Base-by-base conservation (phyloP, 164 flowering plant genomes). In the Annona squamosa region DNA sequence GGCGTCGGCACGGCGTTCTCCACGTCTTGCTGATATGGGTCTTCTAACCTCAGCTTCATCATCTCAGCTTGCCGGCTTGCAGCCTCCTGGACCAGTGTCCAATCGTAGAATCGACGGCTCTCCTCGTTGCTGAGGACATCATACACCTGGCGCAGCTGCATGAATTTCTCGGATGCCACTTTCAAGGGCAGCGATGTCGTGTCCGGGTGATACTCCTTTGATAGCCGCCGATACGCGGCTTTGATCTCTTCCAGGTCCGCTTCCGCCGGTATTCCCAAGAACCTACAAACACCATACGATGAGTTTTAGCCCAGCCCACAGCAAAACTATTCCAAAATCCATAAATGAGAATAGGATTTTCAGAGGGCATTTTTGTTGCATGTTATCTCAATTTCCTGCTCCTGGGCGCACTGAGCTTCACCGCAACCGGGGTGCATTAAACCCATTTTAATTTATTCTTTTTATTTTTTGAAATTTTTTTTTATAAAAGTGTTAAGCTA, bases 141-240 rank as follows among this genome's bases (percentile, higher is more conserved):
- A 64, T 93, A 93, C 18, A 89, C 80, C 68, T 90, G 86, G 78
- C 86, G 81, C 5, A 93, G 83, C 72, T 79, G 89, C 93, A 93
- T 79, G 84, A 93, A 91, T 80, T 88, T 91, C 5, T 87, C 90
- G 0, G 98, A 93, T 2, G 97, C 97, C 1, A 85, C 76, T 74
- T 84, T 86, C 7, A 93, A 63, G 17, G 98, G 97, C 3, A 93
- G 91, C 1, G 90, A 77, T 0, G 98, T 93, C 46, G 98, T 88
- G 84, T 93, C 97, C 0, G 98, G 98, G 77, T 93, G 98, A 78
- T 91, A 91, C 78, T 93, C 97, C 71, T 91, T 93, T 7, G 97
- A 90, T 67, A 93, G 77, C 64, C 93, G 80, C 43, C 97, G 61
- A 77, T 90, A 93, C 3, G 98, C 97, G 0, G 89, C 81, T 79